Percentiles rank a stretch among this genome's conserved stretches.
Evolutionary conservation across 208 protist genomes (phyloP).

Genomic region (Strigomonas culicis): DNA sequence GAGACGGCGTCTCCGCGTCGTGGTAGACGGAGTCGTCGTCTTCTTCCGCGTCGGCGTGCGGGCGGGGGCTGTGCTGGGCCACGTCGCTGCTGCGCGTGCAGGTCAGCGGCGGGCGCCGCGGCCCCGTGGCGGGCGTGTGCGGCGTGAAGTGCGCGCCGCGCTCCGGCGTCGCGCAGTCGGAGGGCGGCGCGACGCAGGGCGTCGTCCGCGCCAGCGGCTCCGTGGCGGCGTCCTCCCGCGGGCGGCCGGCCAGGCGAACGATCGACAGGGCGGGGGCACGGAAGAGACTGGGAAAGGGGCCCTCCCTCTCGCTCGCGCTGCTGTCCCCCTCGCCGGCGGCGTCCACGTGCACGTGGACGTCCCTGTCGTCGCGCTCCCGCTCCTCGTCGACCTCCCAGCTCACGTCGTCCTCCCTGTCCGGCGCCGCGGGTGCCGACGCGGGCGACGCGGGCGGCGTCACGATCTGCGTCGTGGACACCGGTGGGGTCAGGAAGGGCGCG

Average conservation of each 20-base stretch:
- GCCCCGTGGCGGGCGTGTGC: no score
- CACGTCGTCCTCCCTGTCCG: not conserved
- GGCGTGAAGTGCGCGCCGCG: no score
- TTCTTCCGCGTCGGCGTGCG: no score
- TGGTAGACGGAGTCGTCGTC: no score
- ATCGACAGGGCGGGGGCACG: constrained; percentile 62
- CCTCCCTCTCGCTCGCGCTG: constrained; percentile 36
- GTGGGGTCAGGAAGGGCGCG: not conserved
- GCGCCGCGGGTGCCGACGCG: no score
- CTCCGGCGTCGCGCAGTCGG: no score
- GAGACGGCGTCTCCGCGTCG: no score
- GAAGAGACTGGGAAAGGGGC: constrained; percentile 61
- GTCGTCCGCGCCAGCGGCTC: constrained; percentile 51
- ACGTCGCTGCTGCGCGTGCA: no score
- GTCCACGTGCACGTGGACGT: constrained; percentile 80
- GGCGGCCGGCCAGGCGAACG: constrained; percentile 45
- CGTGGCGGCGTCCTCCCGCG: constrained; percentile 36
- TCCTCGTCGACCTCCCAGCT: constrained; percentile 29
- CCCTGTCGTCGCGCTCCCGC: constrained; percentile 61
- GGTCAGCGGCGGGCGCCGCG: no score
- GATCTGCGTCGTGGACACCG: constrained; percentile 27
- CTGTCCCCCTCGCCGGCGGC: constrained; percentile 35
- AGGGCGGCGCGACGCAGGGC: constrained; percentile 52
- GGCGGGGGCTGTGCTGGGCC: no score
- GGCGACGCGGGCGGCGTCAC: not conserved